Evolutionary conservation across 2,329 filamentous ascomycete species (phyloP).

Genomic region (Colletotrichum melonis): DNA sequence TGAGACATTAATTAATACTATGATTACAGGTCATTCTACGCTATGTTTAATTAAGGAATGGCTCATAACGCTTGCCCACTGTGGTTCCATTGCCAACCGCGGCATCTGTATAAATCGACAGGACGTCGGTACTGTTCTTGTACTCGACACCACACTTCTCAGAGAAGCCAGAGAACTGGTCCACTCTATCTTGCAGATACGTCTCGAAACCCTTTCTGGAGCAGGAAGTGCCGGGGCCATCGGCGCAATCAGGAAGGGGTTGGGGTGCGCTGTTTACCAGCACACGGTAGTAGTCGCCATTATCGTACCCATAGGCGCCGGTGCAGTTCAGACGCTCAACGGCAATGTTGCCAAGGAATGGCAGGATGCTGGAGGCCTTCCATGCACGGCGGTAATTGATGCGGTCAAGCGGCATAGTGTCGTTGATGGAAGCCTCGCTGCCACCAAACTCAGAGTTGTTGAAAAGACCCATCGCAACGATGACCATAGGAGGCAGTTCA

Average conservation of each 20-base stretch:
- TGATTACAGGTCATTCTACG: background rate
- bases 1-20: background rate
- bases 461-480: slow-evolving; percentile 76
- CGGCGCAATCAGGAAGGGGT: slow-evolving; percentile 52
- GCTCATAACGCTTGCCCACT: slow-evolving; percentile 40
- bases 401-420: slow-evolving; percentile 71
- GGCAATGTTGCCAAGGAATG: slow-evolving; percentile 74
- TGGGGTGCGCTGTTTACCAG: slow-evolving; percentile 58
- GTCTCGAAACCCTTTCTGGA: slow-evolving; percentile 50
- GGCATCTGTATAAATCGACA: slow-evolving; percentile 47
- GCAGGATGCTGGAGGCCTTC: slow-evolving; percentile 71
- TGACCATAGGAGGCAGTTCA: slow-evolving; percentile 73
- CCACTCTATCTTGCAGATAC: slow-evolving; percentile 51
- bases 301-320: slow-evolving; percentile 64
- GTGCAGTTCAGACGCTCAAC: slow-evolving; percentile 73
- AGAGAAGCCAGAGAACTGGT: slow-evolving; percentile 53
- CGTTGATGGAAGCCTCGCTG: slow-evolving; percentile 61
- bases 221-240: slow-evolving; percentile 57
- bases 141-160: slow-evolving; percentile 50
- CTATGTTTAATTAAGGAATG: background rate
- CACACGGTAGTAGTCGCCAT: slow-evolving; percentile 61
- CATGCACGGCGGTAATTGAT: slow-evolving; percentile 74
- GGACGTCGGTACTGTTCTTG: slow-evolving; percentile 47
- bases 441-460: slow-evolving; percentile 71
- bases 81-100: slow-evolving; percentile 41